Conservation (phyloP, 1,139 yeast genomes). For the Candida labiduridarum region DNA sequence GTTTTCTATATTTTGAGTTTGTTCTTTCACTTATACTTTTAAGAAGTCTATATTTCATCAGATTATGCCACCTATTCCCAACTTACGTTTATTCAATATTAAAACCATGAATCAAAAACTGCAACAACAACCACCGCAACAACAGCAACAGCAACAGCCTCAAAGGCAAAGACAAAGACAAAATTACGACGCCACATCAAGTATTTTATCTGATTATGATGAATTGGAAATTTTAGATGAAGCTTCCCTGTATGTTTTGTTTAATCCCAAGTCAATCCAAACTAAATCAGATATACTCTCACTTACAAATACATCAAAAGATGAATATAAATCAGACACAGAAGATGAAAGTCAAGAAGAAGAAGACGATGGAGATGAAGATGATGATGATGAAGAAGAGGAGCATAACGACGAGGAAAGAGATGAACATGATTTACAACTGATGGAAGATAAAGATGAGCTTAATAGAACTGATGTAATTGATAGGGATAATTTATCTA, state of each 20-base stretch:
- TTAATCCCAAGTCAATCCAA: conserved; percentile 31
- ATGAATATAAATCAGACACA: conserved; percentile 8
- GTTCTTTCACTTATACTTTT: background rate
- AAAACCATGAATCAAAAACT: conserved; percentile 5
- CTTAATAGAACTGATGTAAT: conserved; percentile 4
- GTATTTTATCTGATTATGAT: conserved; percentile 22
- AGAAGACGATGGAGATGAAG: conserved; percentile 13
- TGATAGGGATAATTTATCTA: conserved; percentile 17
- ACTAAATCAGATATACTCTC: conserved; percentile 43
- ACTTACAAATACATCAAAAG: conserved; percentile 33
- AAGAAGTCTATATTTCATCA: background rate
- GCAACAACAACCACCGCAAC: conserved; percentile 1
- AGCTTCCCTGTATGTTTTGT: conserved; percentile 47
- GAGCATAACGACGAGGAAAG: conserved; percentile 12
- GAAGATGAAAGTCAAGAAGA: conserved; percentile 17
- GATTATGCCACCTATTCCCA: background rate
- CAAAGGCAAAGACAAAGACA: conserved; percentile 12
- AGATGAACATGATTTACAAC: no score
- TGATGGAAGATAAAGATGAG: background rate
- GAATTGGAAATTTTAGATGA: conserved; percentile 20
- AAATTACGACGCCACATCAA: conserved; percentile 17
- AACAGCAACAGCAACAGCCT: conserved; percentile 1
- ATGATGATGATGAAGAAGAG: conserved; percentile 20
- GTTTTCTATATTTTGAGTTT: background rate
- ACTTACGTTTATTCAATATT: conserved; percentile 1